phyloP scores from a whole-genome alignment of 2,329 filamentous ascomycete genomes.

The Phymatotrichopsis omnivora region DNA sequence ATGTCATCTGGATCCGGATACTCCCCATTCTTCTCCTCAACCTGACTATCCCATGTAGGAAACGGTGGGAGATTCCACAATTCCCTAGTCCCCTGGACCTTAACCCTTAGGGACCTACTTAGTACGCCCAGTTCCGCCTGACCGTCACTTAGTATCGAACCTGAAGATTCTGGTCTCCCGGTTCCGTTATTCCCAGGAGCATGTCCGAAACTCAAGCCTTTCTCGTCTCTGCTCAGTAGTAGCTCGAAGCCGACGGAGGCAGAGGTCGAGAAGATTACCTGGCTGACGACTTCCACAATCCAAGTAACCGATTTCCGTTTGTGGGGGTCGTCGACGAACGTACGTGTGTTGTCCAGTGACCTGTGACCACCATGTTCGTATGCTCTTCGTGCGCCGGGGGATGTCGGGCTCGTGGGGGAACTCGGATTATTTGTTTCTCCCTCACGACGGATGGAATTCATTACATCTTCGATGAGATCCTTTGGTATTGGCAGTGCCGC shows the following conservation, averaged over 20 bases:
- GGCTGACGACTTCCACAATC: constrained; percentile 84
- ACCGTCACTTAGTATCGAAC: constrained; percentile 44
- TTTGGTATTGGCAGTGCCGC: constrained; percentile 72
- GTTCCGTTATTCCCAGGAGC: constrained; percentile 42
- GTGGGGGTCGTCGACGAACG: constrained; percentile 34
- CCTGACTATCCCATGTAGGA: constrained; percentile 47
- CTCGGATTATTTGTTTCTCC: constrained; percentile 5
- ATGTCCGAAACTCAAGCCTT: constrained; percentile 61
- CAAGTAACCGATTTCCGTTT: constrained; percentile 57
- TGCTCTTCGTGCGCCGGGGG: neutral
- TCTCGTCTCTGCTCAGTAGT: constrained; percentile 72
- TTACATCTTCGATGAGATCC: constrained; percentile 49
- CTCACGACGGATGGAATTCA: constrained; percentile 11
- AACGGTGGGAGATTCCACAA: constrained; percentile 89
- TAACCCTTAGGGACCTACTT: constrained; percentile 66
- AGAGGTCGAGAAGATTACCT: constrained; percentile 85
- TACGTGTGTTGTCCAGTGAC: constrained; percentile 10
- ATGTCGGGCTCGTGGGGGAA: neutral
- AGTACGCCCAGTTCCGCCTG: constrained; percentile 67
- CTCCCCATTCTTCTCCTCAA: constrained; percentile 12
- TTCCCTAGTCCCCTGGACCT: constrained; percentile 76
- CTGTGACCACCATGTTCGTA: constrained; percentile 12
- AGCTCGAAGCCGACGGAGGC: constrained; percentile 84
- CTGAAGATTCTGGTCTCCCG: constrained; percentile 10
- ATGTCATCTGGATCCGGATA: constrained; percentile 27